Evolutionary conservation across 2,329 filamentous ascomycete species (phyloP).

Genomic region (Helminthosporium solani): DNA sequence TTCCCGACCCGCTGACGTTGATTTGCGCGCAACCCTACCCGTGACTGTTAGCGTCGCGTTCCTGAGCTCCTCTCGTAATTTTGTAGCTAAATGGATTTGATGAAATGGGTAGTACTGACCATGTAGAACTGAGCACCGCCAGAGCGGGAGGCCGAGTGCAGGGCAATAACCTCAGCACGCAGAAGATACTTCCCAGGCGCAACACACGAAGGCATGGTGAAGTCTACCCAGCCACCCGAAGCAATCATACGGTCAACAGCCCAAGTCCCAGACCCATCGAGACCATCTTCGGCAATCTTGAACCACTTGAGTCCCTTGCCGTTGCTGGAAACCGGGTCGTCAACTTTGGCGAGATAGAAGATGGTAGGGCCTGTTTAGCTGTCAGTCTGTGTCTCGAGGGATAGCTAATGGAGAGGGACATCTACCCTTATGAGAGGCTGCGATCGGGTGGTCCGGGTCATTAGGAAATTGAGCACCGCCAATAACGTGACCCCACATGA

Average conservation of each 20-base stretch:
- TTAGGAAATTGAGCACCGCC: slow-evolving; percentile 54
- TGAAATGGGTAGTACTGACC: neutral
- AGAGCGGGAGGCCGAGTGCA: slow-evolving; percentile 34
- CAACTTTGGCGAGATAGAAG: slow-evolving; percentile 45
- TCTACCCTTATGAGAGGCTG: slow-evolving; percentile 11
- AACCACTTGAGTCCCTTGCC: slow-evolving; percentile 47
- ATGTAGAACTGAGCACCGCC: slow-evolving; percentile 43
- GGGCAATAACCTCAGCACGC: slow-evolving; percentile 45
- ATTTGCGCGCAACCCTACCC: slow-evolving; percentile 41
- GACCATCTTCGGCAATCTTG: slow-evolving; percentile 45
- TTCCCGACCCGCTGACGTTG: slow-evolving; percentile 31
- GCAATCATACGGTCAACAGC: slow-evolving; percentile 53
- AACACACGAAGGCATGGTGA: slow-evolving; percentile 26
- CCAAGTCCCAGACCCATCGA: slow-evolving; percentile 47
- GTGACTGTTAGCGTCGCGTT: neutral
- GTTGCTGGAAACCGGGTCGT: slow-evolving; percentile 40
- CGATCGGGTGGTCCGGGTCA: slow-evolving; percentile 18
- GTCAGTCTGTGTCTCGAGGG: slow-evolving; percentile 40
- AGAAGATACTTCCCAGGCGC: slow-evolving; percentile 41
- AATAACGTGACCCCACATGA: slow-evolving; percentile 57
- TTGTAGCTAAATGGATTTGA: neutral
- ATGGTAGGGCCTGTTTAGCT: slow-evolving; percentile 50
- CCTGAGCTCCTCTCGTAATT: neutral
- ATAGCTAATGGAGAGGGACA: neutral
- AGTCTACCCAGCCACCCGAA: slow-evolving; percentile 49